Base-by-base conservation (phyloP, 768 basidiomycete genomes). In the Hypholoma sublateritium region DNA sequence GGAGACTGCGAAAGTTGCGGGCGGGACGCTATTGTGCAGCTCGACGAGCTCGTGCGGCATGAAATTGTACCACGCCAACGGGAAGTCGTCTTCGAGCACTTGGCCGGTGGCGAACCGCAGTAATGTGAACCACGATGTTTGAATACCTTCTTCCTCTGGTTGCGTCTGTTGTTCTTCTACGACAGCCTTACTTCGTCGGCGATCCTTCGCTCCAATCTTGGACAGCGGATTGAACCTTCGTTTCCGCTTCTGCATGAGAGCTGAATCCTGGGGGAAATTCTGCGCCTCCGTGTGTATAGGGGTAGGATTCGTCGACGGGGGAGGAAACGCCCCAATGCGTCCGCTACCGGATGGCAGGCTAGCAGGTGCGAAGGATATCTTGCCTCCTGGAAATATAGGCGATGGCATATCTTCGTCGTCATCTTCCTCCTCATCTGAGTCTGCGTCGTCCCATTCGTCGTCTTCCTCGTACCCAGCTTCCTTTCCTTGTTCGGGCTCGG, bases 91-190 rank as follows among this genome's bases (percentile, higher is more conserved):
- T 63, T 91, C 86, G 28, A 91, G 79, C 13, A 88, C 70, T 60
- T 87, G 80, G 3, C 87, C 87, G 0, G 88, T 88, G 2, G 87
- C 82, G 63, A 86, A 90, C 1, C 85, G 80, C 16, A 89, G 65
- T 12, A 91, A 74, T 0, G 78, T 77, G 67, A 82, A 67, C 11
- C 51, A 42, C 8, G 32, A 13, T 2, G 64, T 65, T 36, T 54
- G 50, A 8, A 67, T 67, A 21, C 65, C 62, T 5, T 59, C 44
- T n/a, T 53, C 53, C n/a, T 45, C 52, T 17, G 19, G 42, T 17
- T 5, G 6, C 8, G 39, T 28, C 28, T 21, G 19, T 9, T 45
- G 28, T 44, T 16, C 25, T 11, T 19, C 37, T 8, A 28, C 16
- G 7, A 41, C 41, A 3, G 37, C 32, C 21, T 53, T 24, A 9